Conservation (phyloP, 2,329 filamentous ascomycete species). For the Xylogone sp. region DNA sequence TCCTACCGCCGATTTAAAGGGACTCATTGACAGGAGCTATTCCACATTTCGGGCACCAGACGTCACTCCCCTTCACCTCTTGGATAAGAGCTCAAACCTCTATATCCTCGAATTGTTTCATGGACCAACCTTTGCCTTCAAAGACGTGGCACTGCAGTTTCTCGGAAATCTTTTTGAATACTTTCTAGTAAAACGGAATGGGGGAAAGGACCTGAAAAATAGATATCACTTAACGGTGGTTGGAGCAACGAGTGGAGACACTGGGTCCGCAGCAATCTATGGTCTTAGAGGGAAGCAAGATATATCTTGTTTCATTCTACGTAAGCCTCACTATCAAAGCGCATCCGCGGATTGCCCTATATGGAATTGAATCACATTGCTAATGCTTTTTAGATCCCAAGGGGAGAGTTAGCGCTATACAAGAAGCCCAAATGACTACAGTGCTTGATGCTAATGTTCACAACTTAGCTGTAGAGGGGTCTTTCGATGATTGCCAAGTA, state of each 20-base stretch:
- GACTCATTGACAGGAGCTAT: conserved; percentile 82
- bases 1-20: conserved; percentile 71
- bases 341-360: too few relatives aligned
- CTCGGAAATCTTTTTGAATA: conserved; percentile 95
- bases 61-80: conserved; percentile 73
- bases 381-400: too few relatives aligned
- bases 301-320: conserved; percentile 91
- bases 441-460: conserved; percentile 88
- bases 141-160: conserved; percentile 91
- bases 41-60: conserved; percentile 80
- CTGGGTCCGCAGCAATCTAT: conserved; percentile 93
- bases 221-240: conserved; percentile 79
- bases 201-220: conserved; percentile 59
- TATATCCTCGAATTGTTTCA: conserved; percentile 94
- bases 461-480: conserved; percentile 84
- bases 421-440: conserved; percentile 97
- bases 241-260: conserved; percentile 83
- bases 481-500: conserved; percentile 93
- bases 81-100: conserved; percentile 68
- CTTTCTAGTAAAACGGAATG: conserved; percentile 71
- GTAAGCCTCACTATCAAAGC: too few relatives aligned
- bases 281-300: conserved; percentile 94
- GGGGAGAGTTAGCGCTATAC: conserved; percentile 84
- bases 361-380: too few relatives aligned
- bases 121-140: conserved; percentile 92